Conservation (phyloP, 306 rosid genomes). For the Lathyrus oleraceus region DNA sequence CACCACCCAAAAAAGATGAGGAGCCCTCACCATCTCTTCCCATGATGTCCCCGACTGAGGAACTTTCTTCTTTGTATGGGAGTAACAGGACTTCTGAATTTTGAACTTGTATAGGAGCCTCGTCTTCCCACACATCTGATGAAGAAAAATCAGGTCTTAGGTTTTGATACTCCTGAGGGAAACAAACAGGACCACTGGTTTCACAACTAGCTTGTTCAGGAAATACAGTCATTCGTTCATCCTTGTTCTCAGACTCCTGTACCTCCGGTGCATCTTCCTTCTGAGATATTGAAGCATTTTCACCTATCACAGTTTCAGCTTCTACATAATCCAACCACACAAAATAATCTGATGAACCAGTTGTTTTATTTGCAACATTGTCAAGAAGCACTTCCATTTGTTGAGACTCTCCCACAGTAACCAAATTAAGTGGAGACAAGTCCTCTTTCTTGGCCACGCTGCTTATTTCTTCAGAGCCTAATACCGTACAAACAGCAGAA, state of each 20-base stretch:
- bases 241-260: conserved; percentile 48
- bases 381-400: conserved; percentile 42
- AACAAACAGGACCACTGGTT: conserved; percentile 41
- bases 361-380: conserved; percentile 49
- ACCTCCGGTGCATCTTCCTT: conserved; percentile 38
- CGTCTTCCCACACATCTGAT: conserved; percentile 63
- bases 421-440: conserved; percentile 38
- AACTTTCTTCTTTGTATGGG: conserved; percentile 70
- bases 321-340: conserved; percentile 87
- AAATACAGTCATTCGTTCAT: conserved; percentile 35
- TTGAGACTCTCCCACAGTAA: conserved; percentile 49
- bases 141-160: conserved; percentile 47
- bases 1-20: conserved; percentile 54
- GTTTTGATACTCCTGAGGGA: conserved; percentile 36
- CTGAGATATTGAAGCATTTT: conserved; percentile 41
- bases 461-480: conserved; percentile 43
- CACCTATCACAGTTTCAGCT: conserved; percentile 41
- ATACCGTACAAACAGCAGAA: conserved; percentile 39
- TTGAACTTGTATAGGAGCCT: conserved; percentile 72
- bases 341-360: conserved; percentile 44
- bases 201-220: conserved; percentile 47
- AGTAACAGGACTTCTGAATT: conserved; percentile 71
- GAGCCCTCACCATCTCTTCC: conserved; percentile 60
- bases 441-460: conserved; percentile 41
- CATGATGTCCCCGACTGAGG: conserved; percentile 44